These are phyloP conservation scores for Tulasnella sp. DNA, from an alignment of 768 basidiomycete genomes.

Conservation along the genomic window DNA sequence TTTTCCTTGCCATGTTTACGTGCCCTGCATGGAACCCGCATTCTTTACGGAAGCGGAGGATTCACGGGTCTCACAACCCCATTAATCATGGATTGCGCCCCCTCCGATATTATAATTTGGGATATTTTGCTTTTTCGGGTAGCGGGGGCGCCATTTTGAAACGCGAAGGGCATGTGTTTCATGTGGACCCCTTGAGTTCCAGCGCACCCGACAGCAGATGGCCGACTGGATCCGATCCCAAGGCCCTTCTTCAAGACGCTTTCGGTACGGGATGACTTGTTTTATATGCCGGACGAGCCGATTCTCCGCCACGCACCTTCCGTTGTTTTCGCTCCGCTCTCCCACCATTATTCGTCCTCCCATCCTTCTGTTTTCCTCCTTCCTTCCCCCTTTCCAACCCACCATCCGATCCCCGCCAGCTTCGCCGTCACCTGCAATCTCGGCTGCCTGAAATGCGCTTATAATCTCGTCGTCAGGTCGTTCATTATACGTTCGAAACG, in stretches of 20 bases:
- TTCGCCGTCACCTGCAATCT: neutral
- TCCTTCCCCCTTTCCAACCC: constrained; percentile 1
- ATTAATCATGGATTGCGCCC: neutral
- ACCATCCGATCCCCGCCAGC: neutral
- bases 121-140: constrained; percentile 8
- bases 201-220: constrained; percentile 7
- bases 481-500: neutral
- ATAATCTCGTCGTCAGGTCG: neutral
- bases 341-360: neutral
- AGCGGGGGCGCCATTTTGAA: neutral
- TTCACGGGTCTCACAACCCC: constrained; percentile 12
- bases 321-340: constrained; percentile 11
- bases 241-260: neutral
- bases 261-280: neutral
- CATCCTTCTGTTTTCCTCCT: neutral
- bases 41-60: constrained; percentile 5
- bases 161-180: constrained; percentile 10
- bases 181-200: constrained; percentile 6
- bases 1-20: constrained; percentile 1
- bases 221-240: constrained; percentile 7
- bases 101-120: neutral
- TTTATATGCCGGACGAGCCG: constrained; percentile 11
- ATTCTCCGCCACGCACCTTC: constrained; percentile 11
- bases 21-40: neutral
- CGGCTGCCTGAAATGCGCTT: constrained; percentile 6